These are phyloP conservation scores for Trichoderma orchidacearum DNA, from an alignment of 495 filamentous ascomycete species.

Conservation along the genomic window DNA sequence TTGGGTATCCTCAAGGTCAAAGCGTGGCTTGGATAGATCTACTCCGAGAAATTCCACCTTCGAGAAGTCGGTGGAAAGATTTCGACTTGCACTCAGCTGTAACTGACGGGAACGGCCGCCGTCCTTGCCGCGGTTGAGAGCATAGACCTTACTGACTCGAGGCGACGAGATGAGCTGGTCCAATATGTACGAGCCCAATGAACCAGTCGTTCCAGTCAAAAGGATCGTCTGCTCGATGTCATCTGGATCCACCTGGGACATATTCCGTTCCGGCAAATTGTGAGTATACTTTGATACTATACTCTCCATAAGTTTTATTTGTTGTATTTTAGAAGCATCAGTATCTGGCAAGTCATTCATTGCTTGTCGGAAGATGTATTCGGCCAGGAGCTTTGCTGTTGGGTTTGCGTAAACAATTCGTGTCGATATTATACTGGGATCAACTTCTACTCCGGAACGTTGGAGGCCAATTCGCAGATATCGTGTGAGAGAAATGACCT, in stretches of 20 bases:
- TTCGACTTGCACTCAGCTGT: constrained; percentile 6
- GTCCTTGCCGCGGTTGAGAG: constrained; percentile 38
- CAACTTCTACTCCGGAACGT: neutral
- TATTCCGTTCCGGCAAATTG: constrained; percentile 15
- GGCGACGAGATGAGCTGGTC: constrained; percentile 23
- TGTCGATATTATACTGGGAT: neutral
- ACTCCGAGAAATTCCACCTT: constrained; percentile 36
- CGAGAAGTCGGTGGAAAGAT: constrained; percentile 11
- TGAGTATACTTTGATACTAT: neutral
- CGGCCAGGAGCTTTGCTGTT: neutral
- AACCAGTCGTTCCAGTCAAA: constrained; percentile 46
- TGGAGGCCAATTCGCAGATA: neutral
- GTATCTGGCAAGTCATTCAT: neutral
- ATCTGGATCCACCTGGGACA: constrained; percentile 22
- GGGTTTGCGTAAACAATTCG: neutral
- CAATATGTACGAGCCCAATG: constrained; percentile 44
- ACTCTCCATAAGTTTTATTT: neutral
- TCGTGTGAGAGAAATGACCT: neutral
- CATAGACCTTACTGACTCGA: constrained; percentile 34
- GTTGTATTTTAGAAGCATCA: neutral
- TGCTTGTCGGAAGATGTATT: neutral
- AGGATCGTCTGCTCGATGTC: constrained; percentile 31
- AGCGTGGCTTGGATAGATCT: constrained; percentile 28
- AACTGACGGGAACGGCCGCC: constrained; percentile 19
- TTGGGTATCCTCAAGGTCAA: constrained; percentile 23